Evolutionary conservation across 164 flowering plant species (phyloP), one percentile per base, ranked within the genome.

Genomic region (Litsea cubeba): DNA sequence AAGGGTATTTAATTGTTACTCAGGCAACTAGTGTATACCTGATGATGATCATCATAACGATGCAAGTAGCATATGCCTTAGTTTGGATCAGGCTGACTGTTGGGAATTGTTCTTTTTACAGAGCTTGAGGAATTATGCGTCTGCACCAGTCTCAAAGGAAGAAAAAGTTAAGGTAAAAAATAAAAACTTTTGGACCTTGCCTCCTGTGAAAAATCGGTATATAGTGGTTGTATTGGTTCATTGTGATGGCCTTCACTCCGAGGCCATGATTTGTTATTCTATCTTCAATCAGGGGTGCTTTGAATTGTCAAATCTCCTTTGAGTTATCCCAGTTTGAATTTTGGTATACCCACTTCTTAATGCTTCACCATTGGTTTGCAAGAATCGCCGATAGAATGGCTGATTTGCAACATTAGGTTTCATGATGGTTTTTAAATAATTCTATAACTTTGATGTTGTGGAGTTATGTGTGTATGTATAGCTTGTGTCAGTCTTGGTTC

Each of bases 161-260:
- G 32, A n/a, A 35, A 70, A 76, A 15, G 50, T 65, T 23, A 76
- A 76, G 78, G 78, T 76, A 26, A 28, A 26, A 28, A 28, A n/a
- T n/a, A 28, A 2, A 28, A 28, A 28, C 1, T 5, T 28, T 28
- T 28, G 30, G 30, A 28, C 30, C 30, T 28, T 28, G 30, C 5
- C 30, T 28, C 30, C 4, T 28, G 30, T 28, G 30, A 28, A 28
- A 28, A 28, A 0, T 28, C 30, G 30, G 30, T 28, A 28, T 28
- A 28, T 28, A 28, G 30, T 62, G 30, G 3, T 62, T 62, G 12
- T n/a, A 24, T 23, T 8, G 8, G 17, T n/a, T 24, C 32, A 65
- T 30, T 5, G 35, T 28, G 3, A 14, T 65, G 1, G 69, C 18
- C 7, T 26, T 4, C 8, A 14, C 26, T 65, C 2, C 12, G 4